Base-by-base conservation (phyloP, 192 early-diverging fungal species). In the Umbelopsis vinacea region DNA sequence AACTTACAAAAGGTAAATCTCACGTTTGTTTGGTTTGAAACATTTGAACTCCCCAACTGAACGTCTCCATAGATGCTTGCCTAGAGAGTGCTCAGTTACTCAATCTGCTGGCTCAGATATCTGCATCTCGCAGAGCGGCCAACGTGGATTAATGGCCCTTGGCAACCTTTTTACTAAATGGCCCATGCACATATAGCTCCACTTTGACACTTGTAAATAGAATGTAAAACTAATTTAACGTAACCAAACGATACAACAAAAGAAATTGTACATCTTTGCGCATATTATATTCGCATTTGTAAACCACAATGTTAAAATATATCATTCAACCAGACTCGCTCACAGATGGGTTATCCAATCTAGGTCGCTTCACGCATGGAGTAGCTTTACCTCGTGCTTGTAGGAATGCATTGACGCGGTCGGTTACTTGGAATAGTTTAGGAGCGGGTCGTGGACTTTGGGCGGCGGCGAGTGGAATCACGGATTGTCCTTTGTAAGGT, bases 351-450 rank as follows among this genome's bases (percentile, higher is more conserved):
- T 6, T 7, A 43, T 43, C 11, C 40, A 43, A 6, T 43, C 15
- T 50, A 3, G n/a, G 48, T 50, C 26, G 57, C 57, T 63, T 2
- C 2, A 37, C 24, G 33, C 12, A 63, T 6, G 26, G 29, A 29
- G 33, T 1, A 12, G 26, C 35, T 11, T 17, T 29, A 29, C 15
- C 26, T 11, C 57, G 57, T 12, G 15, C 7, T 19, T 6, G 57
- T 26, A 37, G 15, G 35, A 63, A 63, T 37, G 23, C 57, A 63
- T 63, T 60, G 7, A 63, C 57, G 4, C 57, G 57, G 19, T 63
- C 57, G 0, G 57, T 11, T 63, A 63, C 57, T n/a, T 29, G 26
- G 17, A 63, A 63, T 6, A 5, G 12, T 37, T 37, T 38, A 7
- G 40, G 40, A 43, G 40, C 40, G 40, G 57, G 0, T 37, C 35